A percentile compares a stretch with the other conserved stretches of the same genome.
These are phyloP conservation scores for Morella rubra DNA, from an alignment of 306 rosid species.

Conservation along the genomic window DNA sequence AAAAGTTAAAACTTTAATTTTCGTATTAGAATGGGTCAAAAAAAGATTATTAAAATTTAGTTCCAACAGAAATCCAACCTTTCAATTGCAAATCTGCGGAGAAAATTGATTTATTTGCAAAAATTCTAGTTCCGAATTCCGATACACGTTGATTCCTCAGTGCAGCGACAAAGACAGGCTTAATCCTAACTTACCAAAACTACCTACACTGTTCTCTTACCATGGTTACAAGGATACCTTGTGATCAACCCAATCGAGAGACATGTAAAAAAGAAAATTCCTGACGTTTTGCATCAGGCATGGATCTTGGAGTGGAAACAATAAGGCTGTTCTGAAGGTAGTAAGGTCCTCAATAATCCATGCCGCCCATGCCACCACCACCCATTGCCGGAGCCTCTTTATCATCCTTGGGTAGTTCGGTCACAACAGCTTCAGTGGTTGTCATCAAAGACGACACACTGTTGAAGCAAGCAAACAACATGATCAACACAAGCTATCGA, in stretches of 20 bases:
- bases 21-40: no score
- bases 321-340: not conserved
- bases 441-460: constrained; percentile 95
- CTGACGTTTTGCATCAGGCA: constrained; percentile 2
- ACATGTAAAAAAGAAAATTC: not conserved
- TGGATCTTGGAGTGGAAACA: not conserved
- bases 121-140: not conserved
- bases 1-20: no score
- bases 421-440: constrained; percentile 89
- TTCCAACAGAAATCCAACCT: not conserved
- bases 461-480: constrained; percentile 21
- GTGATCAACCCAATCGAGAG: constrained; percentile 22
- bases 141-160: not conserved
- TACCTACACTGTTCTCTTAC: constrained; percentile 46
- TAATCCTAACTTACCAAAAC: constrained; percentile 22
- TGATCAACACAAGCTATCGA: not conserved
- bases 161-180: constrained; percentile 5
- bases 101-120: not conserved
- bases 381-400: constrained; percentile 63
- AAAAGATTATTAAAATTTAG: no score
- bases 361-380: constrained; percentile 62
- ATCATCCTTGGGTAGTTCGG: constrained; percentile 79
- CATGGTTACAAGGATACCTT: constrained; percentile 50
- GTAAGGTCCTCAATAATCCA: constrained; percentile 52
- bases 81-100: not conserved